phyloP scores from a whole-genome alignment of 2,329 filamentous ascomycete species.

The Periconia macrospinosa region DNA sequence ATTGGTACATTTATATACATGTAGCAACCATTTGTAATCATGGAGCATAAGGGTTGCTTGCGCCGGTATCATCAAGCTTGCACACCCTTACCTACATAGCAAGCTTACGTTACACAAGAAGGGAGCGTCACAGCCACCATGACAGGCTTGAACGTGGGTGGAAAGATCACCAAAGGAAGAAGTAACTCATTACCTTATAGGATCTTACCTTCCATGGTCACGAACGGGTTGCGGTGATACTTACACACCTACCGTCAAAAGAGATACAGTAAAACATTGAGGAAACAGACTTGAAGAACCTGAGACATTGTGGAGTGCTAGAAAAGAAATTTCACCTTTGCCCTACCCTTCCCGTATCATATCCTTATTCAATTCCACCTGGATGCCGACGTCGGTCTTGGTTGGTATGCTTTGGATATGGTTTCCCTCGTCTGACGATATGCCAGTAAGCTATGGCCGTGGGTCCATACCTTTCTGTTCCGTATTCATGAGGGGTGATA shows the following conservation, averaged over 20 bases:
- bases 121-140: neutral
- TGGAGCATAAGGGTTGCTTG: too few species aligned
- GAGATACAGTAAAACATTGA: constrained; percentile 11
- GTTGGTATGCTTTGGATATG: neutral
- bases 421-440: neutral
- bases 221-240: neutral
- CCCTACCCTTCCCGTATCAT: constrained; percentile 21
- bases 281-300: constrained; percentile 4
- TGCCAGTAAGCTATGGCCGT: neutral
- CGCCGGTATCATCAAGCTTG: too few species aligned
- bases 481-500: neutral
- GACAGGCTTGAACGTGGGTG: neutral
- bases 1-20: too few species aligned
- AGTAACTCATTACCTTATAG: constrained; percentile 27
- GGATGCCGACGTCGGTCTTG: neutral
- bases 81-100: neutral
- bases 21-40: too few species aligned
- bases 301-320: constrained; percentile 14
- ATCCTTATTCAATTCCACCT: neutral
- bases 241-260: constrained; percentile 32
- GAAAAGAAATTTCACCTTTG: constrained; percentile 24
- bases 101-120: neutral
- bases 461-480: neutral
- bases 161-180: constrained; percentile 34
- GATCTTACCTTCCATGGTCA: constrained; percentile 26